A percentile compares a stretch with the other conserved stretches of the same genome.
phyloP scores from a whole-genome alignment of 2,329 filamentous ascomycete genomes.

The Teratosphaeria viscida region DNA sequence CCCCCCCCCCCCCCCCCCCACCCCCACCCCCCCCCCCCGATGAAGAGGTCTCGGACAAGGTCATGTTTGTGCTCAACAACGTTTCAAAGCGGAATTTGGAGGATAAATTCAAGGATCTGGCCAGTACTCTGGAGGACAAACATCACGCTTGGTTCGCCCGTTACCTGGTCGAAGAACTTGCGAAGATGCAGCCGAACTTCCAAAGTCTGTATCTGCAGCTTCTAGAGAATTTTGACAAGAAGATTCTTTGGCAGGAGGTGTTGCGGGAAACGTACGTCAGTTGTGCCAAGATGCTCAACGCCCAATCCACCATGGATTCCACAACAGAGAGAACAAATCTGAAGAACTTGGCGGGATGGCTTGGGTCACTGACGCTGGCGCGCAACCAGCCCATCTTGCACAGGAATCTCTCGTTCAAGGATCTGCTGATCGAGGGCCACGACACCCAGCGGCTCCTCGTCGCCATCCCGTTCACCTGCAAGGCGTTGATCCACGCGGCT shows the following conservation, averaged over 20 bases:
- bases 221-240: constrained; percentile 71
- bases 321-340: constrained; percentile 76
- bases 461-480: constrained; percentile 96
- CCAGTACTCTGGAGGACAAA: constrained; percentile 63
- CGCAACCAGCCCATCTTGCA: constrained; percentile 93
- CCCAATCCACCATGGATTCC: constrained; percentile 75
- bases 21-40: too few species aligned
- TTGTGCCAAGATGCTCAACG: constrained; percentile 77
- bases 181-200: constrained; percentile 95
- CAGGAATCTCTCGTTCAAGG: constrained; percentile 93
- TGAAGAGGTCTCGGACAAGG: constrained; percentile 79
- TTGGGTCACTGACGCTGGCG: constrained; percentile 84
- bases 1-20: too few species aligned
- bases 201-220: constrained; percentile 88
- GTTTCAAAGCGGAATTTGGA: constrained; percentile 82
- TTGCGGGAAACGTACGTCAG: constrained; percentile 85
- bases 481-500: constrained; percentile 76
- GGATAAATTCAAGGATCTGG: constrained; percentile 72
- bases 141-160: constrained; percentile 95
- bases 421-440: constrained; percentile 84
- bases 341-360: constrained; percentile 89
- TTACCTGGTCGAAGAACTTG: constrained; percentile 89
- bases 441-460: constrained; percentile 85
- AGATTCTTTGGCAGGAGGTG: constrained; percentile 74
- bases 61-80: constrained; percentile 94